phyloP scores from a whole-genome alignment of 2,329 filamentous ascomycete species.

The Achaetomium macrosporum region DNA sequence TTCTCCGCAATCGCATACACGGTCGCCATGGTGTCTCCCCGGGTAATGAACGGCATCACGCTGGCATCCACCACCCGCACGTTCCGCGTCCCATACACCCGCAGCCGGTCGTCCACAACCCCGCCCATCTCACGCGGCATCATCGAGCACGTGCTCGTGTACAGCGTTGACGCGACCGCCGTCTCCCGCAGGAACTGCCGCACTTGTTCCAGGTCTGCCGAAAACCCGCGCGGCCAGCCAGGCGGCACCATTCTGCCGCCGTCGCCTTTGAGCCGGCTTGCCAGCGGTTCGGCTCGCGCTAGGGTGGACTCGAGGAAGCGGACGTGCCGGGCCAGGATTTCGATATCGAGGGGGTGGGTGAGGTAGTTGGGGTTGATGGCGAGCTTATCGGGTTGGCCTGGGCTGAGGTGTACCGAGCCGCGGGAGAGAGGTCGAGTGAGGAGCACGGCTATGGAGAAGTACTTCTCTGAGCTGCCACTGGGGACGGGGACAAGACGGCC shows the following conservation, averaged over 20 bases:
- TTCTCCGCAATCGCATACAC: constrained; percentile 21
- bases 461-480: constrained; percentile 34
- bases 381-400: constrained; percentile 33
- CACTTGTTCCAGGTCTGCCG: constrained; percentile 28
- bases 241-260: constrained; percentile 28
- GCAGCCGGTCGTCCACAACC: constrained; percentile 16
- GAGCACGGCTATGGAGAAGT: constrained; percentile 49
- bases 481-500: constrained; percentile 22
- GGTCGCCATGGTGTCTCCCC: constrained; percentile 17
- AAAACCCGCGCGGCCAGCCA: constrained; percentile 28
- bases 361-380: constrained; percentile 42
- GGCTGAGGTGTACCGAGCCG: constrained; percentile 51
- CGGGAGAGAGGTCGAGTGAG: constrained; percentile 58
- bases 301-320: constrained; percentile 33
- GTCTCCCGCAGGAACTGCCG: constrained; percentile 27
- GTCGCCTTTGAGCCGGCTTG: constrained; percentile 33
- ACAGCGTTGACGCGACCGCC: constrained; percentile 34
- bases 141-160: constrained; percentile 37
- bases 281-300: constrained; percentile 35
- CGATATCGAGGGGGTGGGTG: constrained; percentile 49
- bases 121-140: constrained; percentile 18
- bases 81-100: constrained; percentile 16
- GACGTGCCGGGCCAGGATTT: constrained; percentile 40
- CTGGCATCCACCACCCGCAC: constrained; percentile 20
- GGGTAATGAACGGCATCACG: constrained; percentile 16